Percentiles rank a stretch among this genome's conserved stretches.
phyloP scores from a whole-genome alignment of 1,284 basidiomycete species.

The Bjerkandera adusta region DNA sequence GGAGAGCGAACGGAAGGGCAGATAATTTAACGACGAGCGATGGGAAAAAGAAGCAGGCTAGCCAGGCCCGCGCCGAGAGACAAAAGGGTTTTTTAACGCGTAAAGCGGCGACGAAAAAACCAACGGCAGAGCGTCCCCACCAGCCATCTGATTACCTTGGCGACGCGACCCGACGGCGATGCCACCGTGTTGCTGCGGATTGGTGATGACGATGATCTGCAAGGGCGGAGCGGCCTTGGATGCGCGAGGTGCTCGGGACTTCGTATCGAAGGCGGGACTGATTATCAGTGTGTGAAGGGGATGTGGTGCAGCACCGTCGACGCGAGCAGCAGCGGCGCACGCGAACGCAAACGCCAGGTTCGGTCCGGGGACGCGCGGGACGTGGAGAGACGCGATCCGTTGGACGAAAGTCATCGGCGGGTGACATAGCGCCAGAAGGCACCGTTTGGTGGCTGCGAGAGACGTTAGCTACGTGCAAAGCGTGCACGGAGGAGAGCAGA shows the following conservation, averaged over 20 bases:
- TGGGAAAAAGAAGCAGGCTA: not conserved
- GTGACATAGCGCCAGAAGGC: slow-evolving; percentile 67
- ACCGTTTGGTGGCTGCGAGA: slow-evolving; percentile 55
- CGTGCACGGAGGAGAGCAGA: slow-evolving; percentile 2
- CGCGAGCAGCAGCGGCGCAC: not conserved
- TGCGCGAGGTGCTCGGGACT: not conserved
- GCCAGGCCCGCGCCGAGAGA: slow-evolving; percentile 4
- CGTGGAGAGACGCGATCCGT: slow-evolving; percentile 4
- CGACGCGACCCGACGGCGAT: not conserved
- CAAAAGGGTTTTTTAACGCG: too few relatives aligned
- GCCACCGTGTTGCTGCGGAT: slow-evolving; percentile 6
- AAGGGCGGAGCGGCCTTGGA: not conserved
- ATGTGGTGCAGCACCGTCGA: slow-evolving; percentile 1
- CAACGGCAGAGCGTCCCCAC: slow-evolving; percentile 1
- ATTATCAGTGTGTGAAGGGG: slow-evolving; percentile 2
- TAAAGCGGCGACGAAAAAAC: too few relatives aligned
- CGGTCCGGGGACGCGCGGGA: slow-evolving; percentile 11
- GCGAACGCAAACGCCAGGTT: slow-evolving; percentile 2
- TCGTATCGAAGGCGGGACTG: slow-evolving; percentile 4
- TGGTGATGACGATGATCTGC: slow-evolving; percentile 2
- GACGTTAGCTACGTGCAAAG: slow-evolving; percentile 8
- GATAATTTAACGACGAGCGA: slow-evolving; percentile 5
- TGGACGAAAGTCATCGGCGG: slow-evolving; percentile 43
- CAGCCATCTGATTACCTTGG: slow-evolving; percentile 5
- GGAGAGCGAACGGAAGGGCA: slow-evolving; percentile 1